Base-by-base conservation (phyloP, 331 rosid species). In the Spiraea crenata region DNA sequence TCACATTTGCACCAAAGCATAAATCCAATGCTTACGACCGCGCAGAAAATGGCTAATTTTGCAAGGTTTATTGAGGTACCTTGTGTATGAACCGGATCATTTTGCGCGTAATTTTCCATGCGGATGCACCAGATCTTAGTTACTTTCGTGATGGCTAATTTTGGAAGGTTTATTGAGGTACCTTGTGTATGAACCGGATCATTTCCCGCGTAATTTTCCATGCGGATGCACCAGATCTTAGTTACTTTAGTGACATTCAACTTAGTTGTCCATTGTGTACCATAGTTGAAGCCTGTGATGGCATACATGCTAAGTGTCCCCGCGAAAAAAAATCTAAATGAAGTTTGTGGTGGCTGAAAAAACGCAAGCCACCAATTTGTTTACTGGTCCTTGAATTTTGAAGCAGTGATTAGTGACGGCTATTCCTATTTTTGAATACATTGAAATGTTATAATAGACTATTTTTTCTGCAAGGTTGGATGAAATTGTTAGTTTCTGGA, bases 11-110 rank as follows among this genome's bases (percentile, higher is more conserved):
- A 5, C 96, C 97, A 3, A 91, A 91, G 87, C 97, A 91, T 67
- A 91, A 89, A 74, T 91, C 97, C 50, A 91, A 91, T 70, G 83
- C 96, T 42, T 86, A 91, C 31, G 97, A 91, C 76, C 81, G 85
- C 38, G 96, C 96, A 14, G 97, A 91, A 70, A 91, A 91, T 63
- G 97, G 96, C 65, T 91, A 48, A 82, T 65, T 39, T 54, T 69
- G 25, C 54, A 2, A 39, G 40, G 44, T 12, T 38, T 20, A 15
- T 35, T 16, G n/a, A 48, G 38, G 37, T 19, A 25, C 6, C 42
- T 51, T 10, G 57, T 37, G 17, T 63, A 35, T n/a, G 38, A 41
- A 17, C 15, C 13, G 14, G 60, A 40, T 52, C 19, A 37, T 57
- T 25, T 57, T 8, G 15, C 42, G 16, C 54, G 13, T 49, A 49